Conservation (phyloP, 345 rosid species). For the Nasturtium officinale region DNA sequence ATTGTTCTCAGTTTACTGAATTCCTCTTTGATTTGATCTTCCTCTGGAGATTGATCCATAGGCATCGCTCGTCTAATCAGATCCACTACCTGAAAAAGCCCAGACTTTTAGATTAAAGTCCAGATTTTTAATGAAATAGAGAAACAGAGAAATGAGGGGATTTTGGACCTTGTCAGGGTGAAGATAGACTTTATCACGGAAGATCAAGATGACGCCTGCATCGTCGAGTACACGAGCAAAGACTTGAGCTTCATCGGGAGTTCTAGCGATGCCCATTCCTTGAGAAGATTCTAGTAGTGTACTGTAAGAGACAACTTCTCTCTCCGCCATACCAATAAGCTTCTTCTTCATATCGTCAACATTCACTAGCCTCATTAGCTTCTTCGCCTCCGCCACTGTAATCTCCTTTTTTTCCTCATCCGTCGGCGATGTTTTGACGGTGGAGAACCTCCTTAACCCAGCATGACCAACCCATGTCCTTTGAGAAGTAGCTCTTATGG, state of each 20-base stretch:
- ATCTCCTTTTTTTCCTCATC: constrained; percentile 34
- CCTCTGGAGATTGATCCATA: constrained; percentile 63
- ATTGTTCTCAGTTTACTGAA: constrained; percentile 55
- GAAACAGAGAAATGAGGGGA: background rate
- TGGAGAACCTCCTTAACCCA: constrained; percentile 13
- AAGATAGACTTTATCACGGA: constrained; percentile 82
- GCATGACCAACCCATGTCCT: constrained; percentile 18
- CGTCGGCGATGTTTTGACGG: background rate
- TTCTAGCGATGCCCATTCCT: constrained; percentile 70
- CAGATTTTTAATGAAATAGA: background rate
- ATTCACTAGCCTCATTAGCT: constrained; percentile 82
- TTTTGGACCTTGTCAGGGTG: constrained; percentile 80
- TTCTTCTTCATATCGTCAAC: constrained; percentile 72
- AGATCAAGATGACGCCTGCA: constrained; percentile 82
- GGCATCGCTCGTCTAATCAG: constrained; percentile 79
- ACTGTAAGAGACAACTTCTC: constrained; percentile 64
- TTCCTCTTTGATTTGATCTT: constrained; percentile 74
- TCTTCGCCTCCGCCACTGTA: constrained; percentile 66
- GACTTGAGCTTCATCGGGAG: constrained; percentile 68
- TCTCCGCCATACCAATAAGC: constrained; percentile 60
- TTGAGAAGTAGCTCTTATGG: constrained; percentile 19
- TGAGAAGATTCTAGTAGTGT: constrained; percentile 66
- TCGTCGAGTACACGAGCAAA: constrained; percentile 87
- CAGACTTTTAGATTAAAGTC: too few relatives aligned
- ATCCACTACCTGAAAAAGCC: constrained; percentile 94